These are phyloP conservation scores for Penstemon davidsonii DNA, from an alignment of 257 asterid genomes.

Conservation along the genomic window DNA sequence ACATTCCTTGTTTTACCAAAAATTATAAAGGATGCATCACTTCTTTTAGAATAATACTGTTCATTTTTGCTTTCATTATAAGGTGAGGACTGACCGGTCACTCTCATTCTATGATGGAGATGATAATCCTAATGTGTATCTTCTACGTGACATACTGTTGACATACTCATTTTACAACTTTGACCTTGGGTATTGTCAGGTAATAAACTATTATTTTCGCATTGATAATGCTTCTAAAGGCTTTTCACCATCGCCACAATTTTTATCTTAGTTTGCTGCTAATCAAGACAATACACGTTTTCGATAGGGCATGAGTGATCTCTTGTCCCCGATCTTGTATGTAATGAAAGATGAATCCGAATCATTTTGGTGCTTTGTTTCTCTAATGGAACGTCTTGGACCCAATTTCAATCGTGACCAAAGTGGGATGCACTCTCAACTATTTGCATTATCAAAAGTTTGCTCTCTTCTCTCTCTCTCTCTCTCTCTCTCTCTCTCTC, in stretches of 20 bases:
- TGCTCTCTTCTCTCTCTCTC: too few species aligned
- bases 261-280: conserved; percentile 10
- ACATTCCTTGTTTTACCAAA: conserved; percentile 2
- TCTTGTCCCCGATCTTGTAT: conserved; percentile 84
- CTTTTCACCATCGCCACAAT: background rate
- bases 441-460: conserved; percentile 95
- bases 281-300: conserved; percentile 22
- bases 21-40: conserved; percentile 10
- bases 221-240: conserved; percentile 11
- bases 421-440: conserved; percentile 98
- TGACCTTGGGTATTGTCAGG: conserved; percentile 99
- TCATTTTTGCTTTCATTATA: conserved; percentile 26
- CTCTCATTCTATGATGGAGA: conserved; percentile 89
- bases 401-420: conserved; percentile 99
- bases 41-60: conserved; percentile 1
- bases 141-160: conserved; percentile 83
- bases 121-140: conserved; percentile 84
- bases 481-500: conserved; percentile 11
- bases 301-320: conserved; percentile 98
- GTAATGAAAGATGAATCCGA: conserved; percentile 88
- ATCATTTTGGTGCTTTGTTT: conserved; percentile 96
- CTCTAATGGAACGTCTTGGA: conserved; percentile 93
- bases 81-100: conserved; percentile 99
- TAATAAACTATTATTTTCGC: conserved; percentile 29
- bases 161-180: conserved; percentile 98